These are phyloP conservation scores for Arbutus unedo DNA, from an alignment of 148 eudicot genomes.

Conservation along the genomic window DNA sequence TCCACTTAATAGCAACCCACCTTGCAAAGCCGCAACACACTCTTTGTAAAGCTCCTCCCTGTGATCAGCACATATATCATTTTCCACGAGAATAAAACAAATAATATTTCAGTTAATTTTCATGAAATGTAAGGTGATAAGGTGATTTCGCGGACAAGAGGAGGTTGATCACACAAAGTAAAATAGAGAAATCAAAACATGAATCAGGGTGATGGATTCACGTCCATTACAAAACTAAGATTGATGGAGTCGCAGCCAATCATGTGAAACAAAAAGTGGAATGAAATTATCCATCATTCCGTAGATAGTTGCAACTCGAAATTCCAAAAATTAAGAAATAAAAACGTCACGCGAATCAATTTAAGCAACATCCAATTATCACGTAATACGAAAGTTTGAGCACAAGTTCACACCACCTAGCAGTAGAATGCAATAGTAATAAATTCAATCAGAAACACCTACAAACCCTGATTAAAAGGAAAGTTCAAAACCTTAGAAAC, in stretches of 20 bases:
- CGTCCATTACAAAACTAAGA: not conserved
- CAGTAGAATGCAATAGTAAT: not conserved
- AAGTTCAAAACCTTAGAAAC: slow-evolving; percentile 54
- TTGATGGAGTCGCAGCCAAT: not conserved
- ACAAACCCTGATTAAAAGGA: not conserved
- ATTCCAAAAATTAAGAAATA: not conserved
- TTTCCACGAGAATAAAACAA: not conserved
- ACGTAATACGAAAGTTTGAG: not conserved
- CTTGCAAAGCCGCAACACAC: slow-evolving; percentile 71
- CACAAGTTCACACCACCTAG: not conserved
- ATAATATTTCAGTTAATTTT: slow-evolving; percentile 4
- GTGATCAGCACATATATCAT: slow-evolving; percentile 5
- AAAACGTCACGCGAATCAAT: not conserved
- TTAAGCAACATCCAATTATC: not conserved
- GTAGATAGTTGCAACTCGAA: not conserved
- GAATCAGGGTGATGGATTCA: slow-evolving; percentile 1
- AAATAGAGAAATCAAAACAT: not conserved
- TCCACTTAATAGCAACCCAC: slow-evolving; percentile 50
- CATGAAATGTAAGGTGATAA: not conserved
- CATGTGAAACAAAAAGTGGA: not conserved
- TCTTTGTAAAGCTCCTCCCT: slow-evolving; percentile 95
- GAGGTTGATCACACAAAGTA: not conserved
- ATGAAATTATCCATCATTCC: not conserved
- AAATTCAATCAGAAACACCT: not conserved
- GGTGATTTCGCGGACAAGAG: not conserved